Percentiles rank a stretch among this genome's conserved stretches.
These are phyloP conservation scores for Haberlea rhodopensis DNA, from an alignment of 257 asterid species.

Conservation along the genomic window DNA sequence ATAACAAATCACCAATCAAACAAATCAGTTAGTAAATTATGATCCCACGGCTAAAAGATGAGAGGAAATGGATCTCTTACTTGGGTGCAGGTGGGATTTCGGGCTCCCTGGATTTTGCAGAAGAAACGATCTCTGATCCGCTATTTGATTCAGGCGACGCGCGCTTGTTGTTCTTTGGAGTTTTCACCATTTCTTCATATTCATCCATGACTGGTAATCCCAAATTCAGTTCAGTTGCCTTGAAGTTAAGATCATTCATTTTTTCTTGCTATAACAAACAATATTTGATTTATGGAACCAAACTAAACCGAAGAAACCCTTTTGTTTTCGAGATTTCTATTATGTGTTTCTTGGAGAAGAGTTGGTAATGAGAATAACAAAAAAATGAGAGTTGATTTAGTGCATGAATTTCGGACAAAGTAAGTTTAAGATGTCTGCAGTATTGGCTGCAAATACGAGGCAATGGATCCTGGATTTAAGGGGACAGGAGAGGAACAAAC, in stretches of 20 bases:
- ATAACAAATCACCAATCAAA: too few species aligned
- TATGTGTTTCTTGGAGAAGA: background rate
- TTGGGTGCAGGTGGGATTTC: conserved; percentile 50
- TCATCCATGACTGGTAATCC: conserved; percentile 58
- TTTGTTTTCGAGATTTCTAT: background rate
- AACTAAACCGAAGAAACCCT: background rate
- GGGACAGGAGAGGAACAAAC: conserved; percentile 59
- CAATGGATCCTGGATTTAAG: conserved; percentile 30
- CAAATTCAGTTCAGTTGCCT: conserved; percentile 57
- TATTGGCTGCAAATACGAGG: conserved; percentile 33
- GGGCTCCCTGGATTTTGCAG: too few species aligned
- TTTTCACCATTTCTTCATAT: conserved; percentile 13
- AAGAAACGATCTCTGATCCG: conserved; percentile 29
- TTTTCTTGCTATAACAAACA: conserved; percentile 20
- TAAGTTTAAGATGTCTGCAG: conserved; percentile 42
- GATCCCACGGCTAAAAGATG: too few species aligned
- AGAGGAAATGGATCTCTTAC: conserved; percentile 31
- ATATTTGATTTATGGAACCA: conserved; percentile 7
- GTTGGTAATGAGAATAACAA: too few species aligned
- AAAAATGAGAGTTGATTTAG: background rate
- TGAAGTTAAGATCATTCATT: conserved; percentile 42
- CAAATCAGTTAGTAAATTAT: too few species aligned
- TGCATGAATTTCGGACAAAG: conserved; percentile 38
- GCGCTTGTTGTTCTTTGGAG: conserved; percentile 42
- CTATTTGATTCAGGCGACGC: conserved; percentile 42